These are phyloP conservation scores for Erysimum pusillum DNA, from an alignment of 441 rosid genomes.

Conservation along the genomic window DNA sequence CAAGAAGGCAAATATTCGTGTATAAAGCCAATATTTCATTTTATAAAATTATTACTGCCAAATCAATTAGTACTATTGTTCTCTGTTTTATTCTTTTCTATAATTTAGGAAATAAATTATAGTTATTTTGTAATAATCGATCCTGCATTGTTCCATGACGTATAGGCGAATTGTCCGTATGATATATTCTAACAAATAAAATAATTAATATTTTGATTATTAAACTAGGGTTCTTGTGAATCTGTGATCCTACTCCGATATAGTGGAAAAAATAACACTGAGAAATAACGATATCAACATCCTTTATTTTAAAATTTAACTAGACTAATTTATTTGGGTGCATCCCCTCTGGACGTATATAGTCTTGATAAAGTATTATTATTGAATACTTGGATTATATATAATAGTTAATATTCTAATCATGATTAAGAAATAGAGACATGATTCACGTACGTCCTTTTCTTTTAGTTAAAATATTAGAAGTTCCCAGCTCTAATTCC, in stretches of 20 bases:
- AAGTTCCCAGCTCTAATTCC: slow-evolving; percentile 10
- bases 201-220: background rate
- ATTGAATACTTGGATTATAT: background rate
- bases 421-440: slow-evolving; percentile 19
- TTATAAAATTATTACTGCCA: background rate
- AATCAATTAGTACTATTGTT: no score
- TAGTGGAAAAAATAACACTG: background rate
- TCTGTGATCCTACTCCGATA: slow-evolving; percentile 18
- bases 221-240: background rate
- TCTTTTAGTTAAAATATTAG: slow-evolving; percentile 26
- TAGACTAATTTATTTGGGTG: slow-evolving; percentile 1
- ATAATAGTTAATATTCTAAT: background rate
- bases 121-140: background rate
- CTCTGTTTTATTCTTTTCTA: no score
- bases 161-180: background rate
- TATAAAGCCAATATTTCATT: slow-evolving; percentile 19
- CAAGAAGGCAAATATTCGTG: slow-evolving; percentile 7
- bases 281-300: background rate
- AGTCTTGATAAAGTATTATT: slow-evolving; percentile 1
- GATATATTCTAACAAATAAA: slow-evolving; percentile 1
- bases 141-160: background rate
- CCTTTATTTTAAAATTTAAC: background rate
- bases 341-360: slow-evolving; percentile 32
- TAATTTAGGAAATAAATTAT: no score
- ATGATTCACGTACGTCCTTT: slow-evolving; percentile 33